Conservation (phyloP, 139 green algal species). For the Closterium sp. region DNA sequence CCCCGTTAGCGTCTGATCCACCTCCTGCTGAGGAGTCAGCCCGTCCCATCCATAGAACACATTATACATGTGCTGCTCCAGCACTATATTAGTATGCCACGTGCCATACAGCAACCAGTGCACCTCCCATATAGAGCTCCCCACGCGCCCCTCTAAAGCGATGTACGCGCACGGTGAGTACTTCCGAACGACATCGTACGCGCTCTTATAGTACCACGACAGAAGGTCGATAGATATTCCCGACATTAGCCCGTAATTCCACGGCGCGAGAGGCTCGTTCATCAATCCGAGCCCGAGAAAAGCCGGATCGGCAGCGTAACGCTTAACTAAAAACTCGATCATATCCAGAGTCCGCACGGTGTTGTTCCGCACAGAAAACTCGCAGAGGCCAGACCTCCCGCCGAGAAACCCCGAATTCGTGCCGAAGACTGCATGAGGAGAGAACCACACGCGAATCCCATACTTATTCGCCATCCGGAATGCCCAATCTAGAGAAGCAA, state of each 20-base stretch:
- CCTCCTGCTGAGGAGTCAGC: slow-evolving; percentile 1
- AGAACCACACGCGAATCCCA: background rate
- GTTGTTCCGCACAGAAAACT: background rate
- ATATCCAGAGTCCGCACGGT: background rate
- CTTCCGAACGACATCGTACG: slow-evolving; percentile 3
- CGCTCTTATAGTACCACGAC: slow-evolving; percentile 2
- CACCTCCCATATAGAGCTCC: slow-evolving; percentile 17
- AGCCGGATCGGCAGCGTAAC: slow-evolving; percentile 2
- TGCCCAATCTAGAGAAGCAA: background rate
- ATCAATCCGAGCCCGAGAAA: slow-evolving; percentile 11
- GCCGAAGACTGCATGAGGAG: background rate
- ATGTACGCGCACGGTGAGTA: slow-evolving; percentile 10
- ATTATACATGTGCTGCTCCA: slow-evolving; percentile 10
- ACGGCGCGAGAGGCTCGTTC: slow-evolving; percentile 8
- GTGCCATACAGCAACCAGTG: background rate
- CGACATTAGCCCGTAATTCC: background rate
- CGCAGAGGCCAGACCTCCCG: background rate
- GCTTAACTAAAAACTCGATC: background rate
- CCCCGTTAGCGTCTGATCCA: background rate
- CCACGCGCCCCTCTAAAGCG: background rate
- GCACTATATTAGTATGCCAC: slow-evolving; percentile 4
- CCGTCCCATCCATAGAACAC: slow-evolving; percentile 6
- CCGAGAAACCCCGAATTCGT: too few species aligned
- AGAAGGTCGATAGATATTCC: background rate
- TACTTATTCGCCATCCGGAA: slow-evolving; percentile 16